phyloP scores from a whole-genome alignment of 2,329 filamentous ascomycete genomes.

The Metarhizium album region DNA sequence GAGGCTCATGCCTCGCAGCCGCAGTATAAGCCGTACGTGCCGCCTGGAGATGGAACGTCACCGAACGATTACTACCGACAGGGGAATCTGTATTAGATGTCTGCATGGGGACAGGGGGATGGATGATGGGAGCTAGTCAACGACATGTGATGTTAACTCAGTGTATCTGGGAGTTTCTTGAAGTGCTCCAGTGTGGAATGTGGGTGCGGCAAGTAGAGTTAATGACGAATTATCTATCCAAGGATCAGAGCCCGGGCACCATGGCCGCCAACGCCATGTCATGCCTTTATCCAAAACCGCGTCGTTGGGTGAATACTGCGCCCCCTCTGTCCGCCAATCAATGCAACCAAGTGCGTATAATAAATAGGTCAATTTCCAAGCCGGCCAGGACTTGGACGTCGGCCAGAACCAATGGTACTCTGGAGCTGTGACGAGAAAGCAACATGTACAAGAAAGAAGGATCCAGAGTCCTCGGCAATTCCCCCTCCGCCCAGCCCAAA shows the following conservation, averaged over 20 bases:
- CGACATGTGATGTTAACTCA: not conserved
- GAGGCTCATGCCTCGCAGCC: slow-evolving; percentile 20
- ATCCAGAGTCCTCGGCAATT: too few species aligned
- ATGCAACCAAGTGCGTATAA: too few species aligned
- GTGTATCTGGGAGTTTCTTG: not conserved
- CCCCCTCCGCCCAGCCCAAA: not conserved
- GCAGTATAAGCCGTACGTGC: slow-evolving; percentile 52
- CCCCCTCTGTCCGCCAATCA: too few species aligned
- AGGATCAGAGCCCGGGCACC: too few species aligned
- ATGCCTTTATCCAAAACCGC: too few species aligned
- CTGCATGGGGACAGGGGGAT: not conserved
- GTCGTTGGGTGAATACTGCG: too few species aligned
- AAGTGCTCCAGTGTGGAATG: not conserved
- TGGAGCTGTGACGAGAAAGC: too few species aligned
- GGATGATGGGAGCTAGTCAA: not conserved
- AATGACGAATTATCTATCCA: not conserved
- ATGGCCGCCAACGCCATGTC: too few species aligned
- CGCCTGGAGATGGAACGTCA: slow-evolving; percentile 36
- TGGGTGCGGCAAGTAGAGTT: not conserved
- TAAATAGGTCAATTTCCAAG: too few species aligned
- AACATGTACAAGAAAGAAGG: too few species aligned
- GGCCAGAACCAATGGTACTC: too few species aligned
- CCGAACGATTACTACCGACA: slow-evolving; percentile 48
- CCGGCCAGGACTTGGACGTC: too few species aligned
- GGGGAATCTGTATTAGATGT: not conserved